Base-by-base conservation (phyloP, 352 stramenopile species). In the Globisporangium mamillatum region DNA sequence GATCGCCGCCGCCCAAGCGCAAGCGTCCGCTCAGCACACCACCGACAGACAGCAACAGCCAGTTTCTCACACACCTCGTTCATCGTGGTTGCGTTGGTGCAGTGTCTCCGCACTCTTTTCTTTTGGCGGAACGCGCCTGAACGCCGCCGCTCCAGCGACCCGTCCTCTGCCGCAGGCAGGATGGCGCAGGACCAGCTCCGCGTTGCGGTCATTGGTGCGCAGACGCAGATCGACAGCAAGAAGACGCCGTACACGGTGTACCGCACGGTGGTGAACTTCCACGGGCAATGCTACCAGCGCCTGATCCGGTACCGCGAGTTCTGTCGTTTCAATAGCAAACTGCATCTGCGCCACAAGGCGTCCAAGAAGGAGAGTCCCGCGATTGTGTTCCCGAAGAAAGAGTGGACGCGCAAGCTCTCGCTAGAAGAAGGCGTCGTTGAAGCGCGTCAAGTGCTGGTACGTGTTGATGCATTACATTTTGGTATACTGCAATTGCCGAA, bases 261-360 rank as follows among this genome's bases (percentile, higher is more conserved):
- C 67, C 82, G 82, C 57, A 92, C 86, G 52, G 81, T 80, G 7
- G 78, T 89, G 46, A 92, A 85, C 71, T 90, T 81, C 38, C 67
- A 74, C 38, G 83, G 84, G 7, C 58, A 88, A 53, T 90, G 80
- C 74, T 91, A 82, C 66, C 79, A 94, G 63, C 84, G 86, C 1
- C 67, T 92, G 24, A 69, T 94, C 54, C 86, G 86, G 46, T 94
- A 78, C 67, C 74, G 86, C 14, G 70, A 90, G n/a, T 92, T 94
- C 55, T 48, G 56, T 34, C 58, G 41, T 41, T 92, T 94, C 65
- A 68, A 76, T 55, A 77, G 74, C 34, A 74, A 68, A 25, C 55
- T 93, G 46, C 81, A 82, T 44, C 9, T 90, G 56, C 71, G 70
- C 6, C 57, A 71, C 2, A 54, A 64, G 1, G 14, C 41, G 18